phyloP scores from a whole-genome alignment of 1,284 basidiomycete genomes.

The Melanopsichium pennsylvanicum region DNA sequence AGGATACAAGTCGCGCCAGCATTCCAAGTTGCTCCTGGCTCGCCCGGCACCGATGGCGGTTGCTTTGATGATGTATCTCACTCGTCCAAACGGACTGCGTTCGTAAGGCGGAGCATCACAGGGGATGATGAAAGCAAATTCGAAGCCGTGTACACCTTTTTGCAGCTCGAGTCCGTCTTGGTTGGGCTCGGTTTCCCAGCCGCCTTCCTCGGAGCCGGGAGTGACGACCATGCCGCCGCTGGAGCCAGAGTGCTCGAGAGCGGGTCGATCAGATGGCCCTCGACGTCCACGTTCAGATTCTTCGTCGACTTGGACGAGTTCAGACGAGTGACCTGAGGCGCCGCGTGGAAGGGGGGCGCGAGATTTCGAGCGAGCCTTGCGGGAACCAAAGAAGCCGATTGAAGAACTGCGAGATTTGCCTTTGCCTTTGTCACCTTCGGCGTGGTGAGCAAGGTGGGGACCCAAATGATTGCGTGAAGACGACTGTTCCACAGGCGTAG shows the following conservation, averaged over 20 bases:
- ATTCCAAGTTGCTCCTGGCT: conserved; percentile 60
- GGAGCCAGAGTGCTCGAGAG: conserved; percentile 14
- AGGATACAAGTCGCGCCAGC: conserved; percentile 63
- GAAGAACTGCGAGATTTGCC: conserved; percentile 36
- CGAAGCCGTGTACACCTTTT: conserved; percentile 66
- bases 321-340: conserved; percentile 19
- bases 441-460: background rate
- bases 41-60: conserved; percentile 62
- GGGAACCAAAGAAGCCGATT: conserved; percentile 42
- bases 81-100: conserved; percentile 60
- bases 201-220: conserved; percentile 36
- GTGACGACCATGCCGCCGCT: conserved; percentile 18
- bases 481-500: conserved; percentile 10
- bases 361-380: conserved; percentile 44
- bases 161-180: conserved; percentile 58
- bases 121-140: conserved; percentile 64
- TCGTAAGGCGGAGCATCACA: conserved; percentile 63
- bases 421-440: conserved; percentile 33
- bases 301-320: conserved; percentile 38
- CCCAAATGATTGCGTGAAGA: background rate
- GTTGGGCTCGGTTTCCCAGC: conserved; percentile 27
- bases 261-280: conserved; percentile 13
- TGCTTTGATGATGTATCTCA: conserved; percentile 64
- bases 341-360: conserved; percentile 15
- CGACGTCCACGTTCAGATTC: conserved; percentile 37